Percentiles rank a stretch among this genome's conserved stretches.
Evolutionary conservation across 768 basidiomycete genomes (phyloP).

Genomic region (Lentinula edodes): DNA sequence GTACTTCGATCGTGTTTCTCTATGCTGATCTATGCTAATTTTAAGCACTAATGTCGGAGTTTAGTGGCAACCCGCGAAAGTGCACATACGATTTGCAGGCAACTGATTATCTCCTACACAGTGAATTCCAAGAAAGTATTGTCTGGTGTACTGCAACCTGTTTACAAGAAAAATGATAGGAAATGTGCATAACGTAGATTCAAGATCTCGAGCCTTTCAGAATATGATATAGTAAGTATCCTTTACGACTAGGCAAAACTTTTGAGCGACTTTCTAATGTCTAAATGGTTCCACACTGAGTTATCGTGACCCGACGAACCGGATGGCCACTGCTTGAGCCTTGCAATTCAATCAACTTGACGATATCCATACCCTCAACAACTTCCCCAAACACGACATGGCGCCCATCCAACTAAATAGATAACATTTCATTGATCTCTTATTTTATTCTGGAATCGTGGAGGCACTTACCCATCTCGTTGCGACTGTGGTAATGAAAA

Average conservation of each 20-base stretch:
- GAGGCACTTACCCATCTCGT: constrained; percentile 41
- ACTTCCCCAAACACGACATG: constrained; percentile 92
- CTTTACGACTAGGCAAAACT: neutral
- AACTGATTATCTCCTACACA: neutral
- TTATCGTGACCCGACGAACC: constrained; percentile 44
- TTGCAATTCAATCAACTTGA: constrained; percentile 35
- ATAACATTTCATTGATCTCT: constrained; percentile 37
- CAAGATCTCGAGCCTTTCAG: neutral
- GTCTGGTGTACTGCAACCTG: too few species aligned
- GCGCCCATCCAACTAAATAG: constrained; percentile 53
- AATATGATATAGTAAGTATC: neutral
- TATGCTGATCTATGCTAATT: neutral
- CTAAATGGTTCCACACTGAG: constrained; percentile 44
- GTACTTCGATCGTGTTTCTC: neutral
- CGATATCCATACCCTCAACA: constrained; percentile 54
- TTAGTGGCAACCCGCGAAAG: neutral
- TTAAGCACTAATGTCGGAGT: neutral
- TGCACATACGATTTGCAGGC: neutral
- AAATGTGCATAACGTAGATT: neutral
- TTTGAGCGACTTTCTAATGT: neutral
- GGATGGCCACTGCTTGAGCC: constrained; percentile 38
- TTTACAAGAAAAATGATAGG: too few species aligned
- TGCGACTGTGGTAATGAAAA: constrained; percentile 83
- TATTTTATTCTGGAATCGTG: constrained; percentile 10
- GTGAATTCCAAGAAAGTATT: neutral